Evolutionary conservation across 495 filamentous ascomycete species (phyloP), one percentile per base, ranked within the genome.

Genomic region (Lasiosphaeria miniovina): DNA sequence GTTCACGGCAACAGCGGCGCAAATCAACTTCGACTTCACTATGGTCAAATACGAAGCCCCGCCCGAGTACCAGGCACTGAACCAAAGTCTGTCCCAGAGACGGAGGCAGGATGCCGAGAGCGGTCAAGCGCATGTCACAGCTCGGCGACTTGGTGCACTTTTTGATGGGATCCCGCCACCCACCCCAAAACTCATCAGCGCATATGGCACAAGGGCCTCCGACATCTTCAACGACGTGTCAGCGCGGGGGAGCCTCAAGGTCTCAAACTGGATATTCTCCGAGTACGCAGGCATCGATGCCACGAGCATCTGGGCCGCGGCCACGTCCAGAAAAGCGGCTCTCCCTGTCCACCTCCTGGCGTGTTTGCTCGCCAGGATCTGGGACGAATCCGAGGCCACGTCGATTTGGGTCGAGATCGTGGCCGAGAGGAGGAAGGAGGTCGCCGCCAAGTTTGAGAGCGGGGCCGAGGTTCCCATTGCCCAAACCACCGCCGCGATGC

Each of bases 191-290:
- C 63, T 80, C 3, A 60, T 68, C 32, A 66, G 56, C 35, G 68
- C 68, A 4, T 80, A 80, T 56, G 77, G 75, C 33, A 52, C 43
- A n/a, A 62, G 77, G 11, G 69, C 63, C 2, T 77, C 74, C 0
- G 74, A 77, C 31, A 74, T 77, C 11, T 49, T 66, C 12, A 49
- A 62, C 54, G 34, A 15, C 64, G 14, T 62, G 71, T 45, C 60
- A 59, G 8, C 54, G 50, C 55, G 51, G 45, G 10, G 50, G 11
- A 32, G 32, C 33, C 33, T 52, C 41, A 45, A 45, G 4, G 41
- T 45, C 41, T 45, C 41, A 4, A 45, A 45, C 11, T 32, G 50
- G 24, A 35, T 35, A 24, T 24, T 48, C 45, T 50, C 59, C 55
- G 60, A 56, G 40, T 49, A 56, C 24, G 38, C 34, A 24, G 56